Conservation (phyloP, 768 basidiomycete genomes). For the Lentinula edodes region DNA sequence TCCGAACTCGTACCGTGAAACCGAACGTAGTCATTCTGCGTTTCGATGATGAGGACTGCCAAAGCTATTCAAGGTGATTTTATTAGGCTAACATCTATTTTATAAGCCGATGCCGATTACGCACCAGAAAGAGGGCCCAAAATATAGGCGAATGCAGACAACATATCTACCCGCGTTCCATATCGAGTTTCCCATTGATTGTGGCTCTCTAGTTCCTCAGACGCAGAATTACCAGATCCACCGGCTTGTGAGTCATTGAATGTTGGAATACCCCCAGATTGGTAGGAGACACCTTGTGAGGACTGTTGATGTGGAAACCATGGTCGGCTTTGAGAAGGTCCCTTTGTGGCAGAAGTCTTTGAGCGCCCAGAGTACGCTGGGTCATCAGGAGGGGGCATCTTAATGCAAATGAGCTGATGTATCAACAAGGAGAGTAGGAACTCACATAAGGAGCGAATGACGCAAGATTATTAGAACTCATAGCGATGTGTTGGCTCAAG, state of each 20-base stretch:
- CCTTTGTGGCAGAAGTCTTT: conserved; percentile 20
- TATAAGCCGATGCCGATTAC: neutral
- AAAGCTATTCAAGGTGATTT: conserved; percentile 38
- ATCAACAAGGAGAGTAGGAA: neutral
- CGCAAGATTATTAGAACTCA: conserved; percentile 24
- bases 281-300: conserved; percentile 45
- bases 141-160: conserved; percentile 60
- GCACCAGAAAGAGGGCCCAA: conserved; percentile 70
- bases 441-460: conserved; percentile 63
- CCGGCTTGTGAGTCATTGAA: conserved; percentile 40
- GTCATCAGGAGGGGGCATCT: conserved; percentile 61
- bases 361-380: conserved; percentile 19
- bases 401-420: conserved; percentile 1
- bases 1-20: conserved; percentile 56
- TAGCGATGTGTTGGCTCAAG: neutral
- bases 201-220: conserved; percentile 35
- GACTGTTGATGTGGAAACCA: conserved; percentile 45
- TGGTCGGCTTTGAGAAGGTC: conserved; percentile 23
- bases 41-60: conserved; percentile 64
- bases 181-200: conserved; percentile 71
- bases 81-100: neutral
- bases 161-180: conserved; percentile 60
- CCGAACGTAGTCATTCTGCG: conserved; percentile 68
- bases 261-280: conserved; percentile 61
- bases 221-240: conserved; percentile 22